A percentile compares a stretch with the other conserved stretches of the same genome.
phyloP scores from a whole-genome alignment of 176 grass and related monocot species.

The Oryza glumipatula region DNA sequence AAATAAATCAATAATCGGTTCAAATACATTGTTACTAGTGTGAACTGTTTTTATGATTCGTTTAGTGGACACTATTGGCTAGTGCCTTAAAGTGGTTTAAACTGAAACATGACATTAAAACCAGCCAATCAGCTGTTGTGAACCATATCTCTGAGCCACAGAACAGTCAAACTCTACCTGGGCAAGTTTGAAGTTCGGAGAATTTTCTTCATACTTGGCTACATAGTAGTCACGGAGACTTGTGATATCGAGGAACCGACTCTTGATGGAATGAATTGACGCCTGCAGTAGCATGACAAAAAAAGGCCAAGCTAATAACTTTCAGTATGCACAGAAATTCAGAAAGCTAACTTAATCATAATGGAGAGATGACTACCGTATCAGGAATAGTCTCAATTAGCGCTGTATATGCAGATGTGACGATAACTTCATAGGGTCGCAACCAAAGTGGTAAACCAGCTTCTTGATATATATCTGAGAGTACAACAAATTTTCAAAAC shows the following conservation, averaged over 20 bases:
- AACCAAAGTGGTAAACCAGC: constrained; percentile 98
- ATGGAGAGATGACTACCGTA: constrained; percentile 59
- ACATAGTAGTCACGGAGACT: constrained; percentile 88
- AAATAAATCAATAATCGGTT: constrained; percentile 32
- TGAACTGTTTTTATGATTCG: neutral
- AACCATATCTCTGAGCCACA: neutral
- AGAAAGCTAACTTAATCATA: constrained; percentile 13
- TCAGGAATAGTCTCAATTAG: constrained; percentile 99
- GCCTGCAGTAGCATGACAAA: constrained; percentile 61
- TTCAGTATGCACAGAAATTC: constrained; percentile 25
- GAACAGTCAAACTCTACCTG: constrained; percentile 55
- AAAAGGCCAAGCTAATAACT: constrained; percentile 26
- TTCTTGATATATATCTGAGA: constrained; percentile 99
- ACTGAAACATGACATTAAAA: neutral
- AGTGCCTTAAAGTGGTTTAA: neutral
- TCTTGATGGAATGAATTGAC: constrained; percentile 99
- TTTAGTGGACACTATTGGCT: neutral
- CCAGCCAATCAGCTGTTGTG: neutral
- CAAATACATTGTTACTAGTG: constrained; percentile 1
- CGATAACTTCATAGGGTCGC: constrained; percentile 95
- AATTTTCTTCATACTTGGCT: constrained; percentile 98
- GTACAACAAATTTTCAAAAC: constrained; percentile 40
- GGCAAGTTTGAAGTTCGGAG: constrained; percentile 91
- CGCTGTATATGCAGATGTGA: constrained; percentile 96
- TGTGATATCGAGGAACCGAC: constrained; percentile 86